These are phyloP conservation scores for Penicillium fuscoglaucum DNA, from an alignment of 2,329 filamentous ascomycete genomes.

Conservation along the genomic window DNA sequence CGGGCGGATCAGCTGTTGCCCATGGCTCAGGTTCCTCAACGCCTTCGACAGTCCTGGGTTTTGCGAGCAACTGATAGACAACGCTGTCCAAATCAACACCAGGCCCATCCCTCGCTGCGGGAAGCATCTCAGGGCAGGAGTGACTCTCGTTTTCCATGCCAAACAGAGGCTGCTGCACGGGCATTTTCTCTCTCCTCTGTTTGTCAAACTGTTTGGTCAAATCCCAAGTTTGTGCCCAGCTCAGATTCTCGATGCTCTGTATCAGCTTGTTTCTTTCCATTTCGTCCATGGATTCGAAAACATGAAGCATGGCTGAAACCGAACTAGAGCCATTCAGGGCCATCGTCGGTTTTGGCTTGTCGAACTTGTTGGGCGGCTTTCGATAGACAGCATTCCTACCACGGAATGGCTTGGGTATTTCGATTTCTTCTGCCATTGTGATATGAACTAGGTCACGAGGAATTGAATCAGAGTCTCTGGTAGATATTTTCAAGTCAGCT, in stretches of 20 bases:
- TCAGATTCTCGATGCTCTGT: slow-evolving; percentile 1
- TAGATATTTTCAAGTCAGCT: background rate
- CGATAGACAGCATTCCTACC: background rate
- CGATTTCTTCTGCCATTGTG: slow-evolving; percentile 1
- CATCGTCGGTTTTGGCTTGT: background rate
- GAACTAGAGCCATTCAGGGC: background rate
- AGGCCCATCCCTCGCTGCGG: slow-evolving; percentile 29
- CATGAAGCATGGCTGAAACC: background rate
- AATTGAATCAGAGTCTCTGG: background rate
- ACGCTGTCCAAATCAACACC: slow-evolving; percentile 27
- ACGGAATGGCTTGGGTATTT: background rate
- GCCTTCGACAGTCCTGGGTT: background rate
- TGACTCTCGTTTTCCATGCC: slow-evolving; percentile 6
- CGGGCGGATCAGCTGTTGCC: background rate
- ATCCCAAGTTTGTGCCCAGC: background rate
- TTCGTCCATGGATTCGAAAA: background rate
- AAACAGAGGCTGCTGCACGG: background rate
- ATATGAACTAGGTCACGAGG: background rate
- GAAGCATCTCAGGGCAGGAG: slow-evolving; percentile 22
- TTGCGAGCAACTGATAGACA: slow-evolving; percentile 20
- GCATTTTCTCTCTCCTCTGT: background rate
- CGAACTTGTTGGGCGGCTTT: background rate
- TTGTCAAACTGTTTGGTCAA: slow-evolving; percentile 1
- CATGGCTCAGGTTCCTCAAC: background rate
- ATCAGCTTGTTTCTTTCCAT: background rate